Evolutionary conservation across 2,329 filamentous ascomycete genomes (phyloP).

Genomic region (Monosporascus sp.): DNA sequence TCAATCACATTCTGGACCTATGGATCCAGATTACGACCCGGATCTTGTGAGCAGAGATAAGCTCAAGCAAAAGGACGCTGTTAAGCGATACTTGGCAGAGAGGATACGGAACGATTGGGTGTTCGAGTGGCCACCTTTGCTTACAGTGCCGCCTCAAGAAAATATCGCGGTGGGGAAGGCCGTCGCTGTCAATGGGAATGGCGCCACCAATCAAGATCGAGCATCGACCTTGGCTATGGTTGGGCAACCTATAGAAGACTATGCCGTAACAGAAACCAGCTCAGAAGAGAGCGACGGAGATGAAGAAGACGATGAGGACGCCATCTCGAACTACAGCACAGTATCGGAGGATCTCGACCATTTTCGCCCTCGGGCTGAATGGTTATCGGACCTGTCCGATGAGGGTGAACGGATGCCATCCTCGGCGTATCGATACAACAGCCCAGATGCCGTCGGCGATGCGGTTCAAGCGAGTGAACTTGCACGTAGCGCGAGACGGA

Average conservation of each 20-base stretch:
- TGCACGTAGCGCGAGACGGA: constrained; percentile 50
- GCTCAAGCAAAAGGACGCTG: constrained; percentile 57
- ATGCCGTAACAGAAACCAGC: constrained; percentile 16
- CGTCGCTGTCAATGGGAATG: not conserved
- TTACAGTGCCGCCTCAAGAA: no score
- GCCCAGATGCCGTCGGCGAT: constrained; percentile 40
- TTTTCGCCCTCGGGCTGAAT: constrained; percentile 49
- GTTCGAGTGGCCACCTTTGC: constrained; percentile 47
- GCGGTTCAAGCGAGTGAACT: constrained; percentile 37
- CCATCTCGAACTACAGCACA: constrained; percentile 33
- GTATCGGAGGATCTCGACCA: constrained; percentile 50
- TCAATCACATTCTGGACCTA: constrained; percentile 23
- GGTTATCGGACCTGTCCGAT: constrained; percentile 54
- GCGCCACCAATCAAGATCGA: not conserved
- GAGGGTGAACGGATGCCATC: constrained; percentile 35
- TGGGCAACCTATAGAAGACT: constrained; percentile 3
- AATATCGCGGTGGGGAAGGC: not conserved
- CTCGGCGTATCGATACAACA: constrained; percentile 49
- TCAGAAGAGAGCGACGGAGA: constrained; percentile 32
- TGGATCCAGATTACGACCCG: constrained; percentile 46
- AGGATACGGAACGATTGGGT: constrained; percentile 57
- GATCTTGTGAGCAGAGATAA: constrained; percentile 61
- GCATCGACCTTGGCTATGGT: not conserved
- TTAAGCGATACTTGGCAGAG: constrained; percentile 49
- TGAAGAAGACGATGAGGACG: constrained; percentile 39